Evolutionary conservation across 2,329 filamentous ascomycete species (phyloP), one percentile per base, ranked within the genome.

Genomic region (Colletotrichum neosansevieriae): DNA sequence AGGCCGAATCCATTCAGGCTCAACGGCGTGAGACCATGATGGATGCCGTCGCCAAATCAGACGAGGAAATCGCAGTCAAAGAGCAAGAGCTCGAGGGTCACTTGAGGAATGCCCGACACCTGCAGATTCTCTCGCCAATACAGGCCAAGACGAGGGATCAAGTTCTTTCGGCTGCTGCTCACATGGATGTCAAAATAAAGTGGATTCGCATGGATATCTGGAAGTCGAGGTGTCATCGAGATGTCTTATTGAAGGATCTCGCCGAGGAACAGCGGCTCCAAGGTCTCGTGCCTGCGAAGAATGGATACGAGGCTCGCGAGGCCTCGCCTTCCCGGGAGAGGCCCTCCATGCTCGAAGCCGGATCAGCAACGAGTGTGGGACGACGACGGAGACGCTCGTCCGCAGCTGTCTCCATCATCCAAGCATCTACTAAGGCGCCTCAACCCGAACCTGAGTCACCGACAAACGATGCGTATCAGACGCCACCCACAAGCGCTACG

Each of bases 141-240:
- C 92, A 97, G 75, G 89, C 91, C n/a, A 94, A 94, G 79, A 94
- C 94, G 0, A 87, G 96, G 69, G 95, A 98, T 69, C 88, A 94
- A 67, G 87, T 98, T 62, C 86, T 98, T n/a, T 85, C 92, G 71
- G 92, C 94, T 17, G 95, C 96, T 19, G 93, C 91, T 6, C 89
- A 92, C 7, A 91, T 97, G 80, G 90, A 94, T 63, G 94, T 94
- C 3, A 94, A 95, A 76, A 82, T 99, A 69, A 97, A 96, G 77
- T 98, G 95, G 95, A 90, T 91, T n/a, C 88, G 95, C 69, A 91
- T 97, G 77, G 94, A 97, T 72, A 96, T 98, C 19, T 98, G 94
- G 94, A 92, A 91, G 61, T 88, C 95, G 74, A 95, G 89, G 75
- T 98, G 94, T 72, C 94, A 99, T 78, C 90, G 91, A 47, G 95